Conservation (phyloP, 169 alveolate species). For the Plasmodium vinckei region DNA sequence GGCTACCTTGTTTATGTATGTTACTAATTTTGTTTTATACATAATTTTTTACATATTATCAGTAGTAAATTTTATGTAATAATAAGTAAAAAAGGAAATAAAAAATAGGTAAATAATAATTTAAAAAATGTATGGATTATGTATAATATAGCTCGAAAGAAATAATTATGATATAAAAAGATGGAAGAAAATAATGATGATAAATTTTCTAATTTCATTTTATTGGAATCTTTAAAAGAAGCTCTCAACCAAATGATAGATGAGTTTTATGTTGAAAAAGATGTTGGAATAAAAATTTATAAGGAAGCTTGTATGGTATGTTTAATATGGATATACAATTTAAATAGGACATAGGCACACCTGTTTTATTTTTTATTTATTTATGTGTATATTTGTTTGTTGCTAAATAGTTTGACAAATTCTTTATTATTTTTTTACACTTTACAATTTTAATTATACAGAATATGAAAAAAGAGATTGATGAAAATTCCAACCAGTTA, state of each 20-base stretch:
- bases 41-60: too few species aligned
- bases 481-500: slow-evolving; percentile 46
- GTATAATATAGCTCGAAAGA: too few species aligned
- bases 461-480: slow-evolving; percentile 69
- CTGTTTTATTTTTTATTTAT: not conserved
- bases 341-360: not conserved
- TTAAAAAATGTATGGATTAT: too few species aligned
- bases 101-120: too few species aligned
- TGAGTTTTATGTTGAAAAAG: slow-evolving; percentile 68
- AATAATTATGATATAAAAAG: not conserved
- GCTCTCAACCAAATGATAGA: slow-evolving; percentile 75
- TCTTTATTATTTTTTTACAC: not conserved
- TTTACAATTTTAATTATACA: slow-evolving; percentile 2
- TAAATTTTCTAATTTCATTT: slow-evolving; percentile 50
- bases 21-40: too few species aligned
- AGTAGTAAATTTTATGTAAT: too few species aligned
- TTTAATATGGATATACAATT: not conserved
- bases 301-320: slow-evolving; percentile 68
- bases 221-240: slow-evolving; percentile 65
- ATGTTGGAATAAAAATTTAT: slow-evolving; percentile 56
- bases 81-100: too few species aligned
- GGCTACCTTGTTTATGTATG: too few species aligned
- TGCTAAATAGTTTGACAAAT: not conserved
- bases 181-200: slow-evolving; percentile 52
- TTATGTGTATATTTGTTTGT: not conserved